Conservation (phyloP, 78 protist species). For the Cavenderia fasciculata region DNA sequence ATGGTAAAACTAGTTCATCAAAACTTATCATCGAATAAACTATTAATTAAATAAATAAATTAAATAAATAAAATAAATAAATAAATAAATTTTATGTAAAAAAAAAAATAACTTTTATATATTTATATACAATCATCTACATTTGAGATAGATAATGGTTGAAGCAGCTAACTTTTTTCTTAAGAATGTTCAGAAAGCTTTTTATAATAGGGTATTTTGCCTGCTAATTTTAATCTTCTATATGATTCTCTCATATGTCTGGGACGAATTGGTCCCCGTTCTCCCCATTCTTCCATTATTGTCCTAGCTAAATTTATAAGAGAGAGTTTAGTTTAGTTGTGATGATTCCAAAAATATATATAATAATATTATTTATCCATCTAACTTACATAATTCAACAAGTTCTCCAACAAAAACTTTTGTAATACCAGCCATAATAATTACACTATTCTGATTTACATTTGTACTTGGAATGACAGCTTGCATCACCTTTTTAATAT, state of each 20-base stretch:
- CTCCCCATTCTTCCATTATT: slow-evolving; percentile 70
- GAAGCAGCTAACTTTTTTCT: no score
- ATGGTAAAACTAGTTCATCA: slow-evolving; percentile 47
- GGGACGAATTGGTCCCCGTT: slow-evolving; percentile 61
- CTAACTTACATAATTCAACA: slow-evolving; percentile 2
- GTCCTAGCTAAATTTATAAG: slow-evolving; percentile 1
- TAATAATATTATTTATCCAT: neutral
- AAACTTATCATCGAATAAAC: slow-evolving; percentile 38
- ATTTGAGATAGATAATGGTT: no score
- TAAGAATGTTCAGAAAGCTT: no score
- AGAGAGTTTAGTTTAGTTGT: neutral
- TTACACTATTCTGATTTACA: slow-evolving; percentile 54
- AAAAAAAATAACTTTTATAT: no score
- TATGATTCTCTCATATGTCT: slow-evolving; percentile 71
- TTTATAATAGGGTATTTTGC: slow-evolving; percentile 49
- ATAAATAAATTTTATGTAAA: no score
- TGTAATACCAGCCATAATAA: slow-evolving; percentile 69
- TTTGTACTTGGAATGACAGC: slow-evolving; percentile 33
- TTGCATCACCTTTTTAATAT: slow-evolving; percentile 58
- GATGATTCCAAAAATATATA: neutral
- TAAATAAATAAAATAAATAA: no score
- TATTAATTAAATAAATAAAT: no score
- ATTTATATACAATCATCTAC: no score
- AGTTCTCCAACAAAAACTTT: slow-evolving; percentile 72
- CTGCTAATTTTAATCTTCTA: slow-evolving; percentile 46